Conservation (phyloP, 176 grass and related monocot species). For the Bothriochloa decipiens region DNA sequence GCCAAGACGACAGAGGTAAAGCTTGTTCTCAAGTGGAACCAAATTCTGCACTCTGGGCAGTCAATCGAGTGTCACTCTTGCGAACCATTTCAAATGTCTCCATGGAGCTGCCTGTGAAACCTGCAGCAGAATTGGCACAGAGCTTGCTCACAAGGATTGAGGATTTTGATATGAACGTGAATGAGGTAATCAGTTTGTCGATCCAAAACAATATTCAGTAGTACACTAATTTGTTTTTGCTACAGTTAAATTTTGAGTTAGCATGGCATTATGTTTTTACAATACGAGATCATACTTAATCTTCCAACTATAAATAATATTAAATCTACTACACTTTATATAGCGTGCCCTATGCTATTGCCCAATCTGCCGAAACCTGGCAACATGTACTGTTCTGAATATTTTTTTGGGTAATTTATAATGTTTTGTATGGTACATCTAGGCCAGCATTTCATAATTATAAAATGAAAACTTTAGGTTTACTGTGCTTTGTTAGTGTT, state of each 20-base stretch:
- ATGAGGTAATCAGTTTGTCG: constrained; percentile 66
- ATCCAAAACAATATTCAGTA: constrained; percentile 23
- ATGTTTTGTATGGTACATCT: constrained; percentile 8
- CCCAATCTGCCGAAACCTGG: background rate
- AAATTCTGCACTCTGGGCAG: constrained; percentile 70
- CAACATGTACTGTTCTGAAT: background rate
- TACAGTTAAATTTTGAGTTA: constrained; percentile 8
- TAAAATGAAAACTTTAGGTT: background rate
- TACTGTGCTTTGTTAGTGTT: background rate
- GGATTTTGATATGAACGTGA: constrained; percentile 91
- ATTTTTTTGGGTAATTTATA: constrained; percentile 4
- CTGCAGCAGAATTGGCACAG: constrained; percentile 79
- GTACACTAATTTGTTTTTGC: constrained; percentile 8
- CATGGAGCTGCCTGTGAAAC: constrained; percentile 79
- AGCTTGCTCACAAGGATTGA: constrained; percentile 79
- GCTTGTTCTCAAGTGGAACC: constrained; percentile 55
- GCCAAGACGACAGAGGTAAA: constrained; percentile 49
- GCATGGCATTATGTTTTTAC: constrained; percentile 14
- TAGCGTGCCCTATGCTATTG: background rate
- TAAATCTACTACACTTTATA: constrained; percentile 15
- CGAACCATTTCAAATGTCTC: constrained; percentile 94
- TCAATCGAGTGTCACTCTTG: constrained; percentile 85
- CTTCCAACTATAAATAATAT: background rate
- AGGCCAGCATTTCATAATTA: constrained; percentile 21
- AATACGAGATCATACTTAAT: constrained; percentile 10